A percentile compares a stretch with the other conserved stretches of the same genome.
Evolutionary conservation across 176 grass and related monocot genomes (phyloP).

Genomic region (Aegilops longissima): DNA sequence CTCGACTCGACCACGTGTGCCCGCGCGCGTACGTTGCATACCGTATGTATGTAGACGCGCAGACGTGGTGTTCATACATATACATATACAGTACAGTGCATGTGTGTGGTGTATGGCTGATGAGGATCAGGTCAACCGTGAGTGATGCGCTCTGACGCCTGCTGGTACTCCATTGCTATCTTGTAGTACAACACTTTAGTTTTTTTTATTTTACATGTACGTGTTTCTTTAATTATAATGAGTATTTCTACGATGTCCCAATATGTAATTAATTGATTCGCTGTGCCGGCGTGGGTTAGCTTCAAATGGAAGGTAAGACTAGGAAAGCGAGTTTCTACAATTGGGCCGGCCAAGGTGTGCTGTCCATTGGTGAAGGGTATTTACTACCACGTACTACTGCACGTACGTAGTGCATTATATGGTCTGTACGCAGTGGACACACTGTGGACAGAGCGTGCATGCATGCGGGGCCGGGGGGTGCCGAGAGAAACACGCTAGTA

Average conservation of each 20-base stretch:
- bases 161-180: neutral
- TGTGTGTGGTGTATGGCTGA: neutral
- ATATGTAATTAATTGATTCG: neutral
- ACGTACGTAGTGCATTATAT: no score
- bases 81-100: neutral
- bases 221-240: no score
- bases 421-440: neutral
- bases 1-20: neutral
- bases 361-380: neutral
- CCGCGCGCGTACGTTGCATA: neutral
- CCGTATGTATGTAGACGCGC: no score
- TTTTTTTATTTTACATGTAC: no score
- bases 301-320: neutral
- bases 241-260: no score
- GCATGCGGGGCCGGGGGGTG: no score
- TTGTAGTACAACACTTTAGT: no score
- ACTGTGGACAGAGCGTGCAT: neutral
- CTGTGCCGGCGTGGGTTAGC: neutral
- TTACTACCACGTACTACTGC: no score
- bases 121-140: neutral
- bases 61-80: neutral
- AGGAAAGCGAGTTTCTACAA: neutral
- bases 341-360: neutral
- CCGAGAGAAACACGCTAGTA: neutral
- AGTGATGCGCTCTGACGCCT: neutral